Base-by-base conservation (phyloP, 306 rosid species). In the Cajanus cajan region DNA sequence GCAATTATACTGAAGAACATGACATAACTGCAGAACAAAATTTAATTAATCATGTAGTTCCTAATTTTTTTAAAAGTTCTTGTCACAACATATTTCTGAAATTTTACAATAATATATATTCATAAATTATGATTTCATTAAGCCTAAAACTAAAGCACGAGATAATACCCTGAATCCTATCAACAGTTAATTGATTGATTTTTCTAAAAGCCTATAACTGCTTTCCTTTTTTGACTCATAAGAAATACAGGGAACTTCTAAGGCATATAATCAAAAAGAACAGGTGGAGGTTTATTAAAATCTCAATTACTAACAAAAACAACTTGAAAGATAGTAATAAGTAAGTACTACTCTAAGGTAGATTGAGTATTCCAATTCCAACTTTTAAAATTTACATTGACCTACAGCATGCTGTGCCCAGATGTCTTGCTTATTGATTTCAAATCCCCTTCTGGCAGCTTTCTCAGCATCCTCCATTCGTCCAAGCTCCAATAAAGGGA, bases 321-420 rank as follows among this genome's bases (percentile, higher is more conserved):
- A 67, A 21, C 54, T 44, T 67, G 61, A 77, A 28, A 8, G 47
- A 15, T 48, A 45, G 55, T n/a, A 39, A 6, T 58, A 24, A 40
- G 44, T n/a, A n/a, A n/a, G n/a, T n/a, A n/a, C n/a, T n/a, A n/a
- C n/a, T n/a, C 50, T 64, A 33, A 47, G 71, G 19, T 18, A 18
- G 37, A 71, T 39, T 44, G 50, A 55, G 72, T 12, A 72, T 79
- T 69, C 12, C 40, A 37, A 59, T 55, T n/a, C n/a, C n/a, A n/a
- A n/a, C n/a, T 33, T 71, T 37, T 74, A 47, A 68, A 28, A 52
- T 66, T 41, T 18, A 37, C 62, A 62, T 73, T 40, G 80, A 77
- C 98, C 84, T 82, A 92, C 98, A 57, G 82, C 88, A 85, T 95
- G 98, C 12, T 95, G 98, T n/a, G 89, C 85, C 98, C 98, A 95